These are phyloP conservation scores for Mediolabrus comicus DNA, from an alignment of 108 stramenopile genomes.

Conservation along the genomic window DNA sequence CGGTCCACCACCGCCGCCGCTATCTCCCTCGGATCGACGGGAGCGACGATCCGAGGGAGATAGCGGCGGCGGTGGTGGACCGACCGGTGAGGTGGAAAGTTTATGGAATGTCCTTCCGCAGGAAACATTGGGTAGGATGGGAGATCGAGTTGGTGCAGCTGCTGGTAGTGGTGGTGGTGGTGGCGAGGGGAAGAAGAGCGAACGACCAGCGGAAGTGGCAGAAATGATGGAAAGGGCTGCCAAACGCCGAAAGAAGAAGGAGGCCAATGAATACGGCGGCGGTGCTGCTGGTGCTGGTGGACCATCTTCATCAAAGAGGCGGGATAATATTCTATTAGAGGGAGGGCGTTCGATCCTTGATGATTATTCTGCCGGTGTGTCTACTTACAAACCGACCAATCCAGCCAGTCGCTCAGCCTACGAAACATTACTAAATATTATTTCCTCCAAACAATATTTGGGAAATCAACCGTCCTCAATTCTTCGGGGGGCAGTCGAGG, in stretches of 20 bases:
- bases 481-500: slow-evolving; percentile 91
- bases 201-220: slow-evolving; percentile 53
- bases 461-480: slow-evolving; percentile 93
- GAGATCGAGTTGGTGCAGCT: slow-evolving; percentile 64
- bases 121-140: slow-evolving; percentile 73
- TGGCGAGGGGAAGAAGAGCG: slow-evolving; percentile 24
- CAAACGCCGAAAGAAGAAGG: slow-evolving; percentile 47
- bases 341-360: slow-evolving; percentile 25
- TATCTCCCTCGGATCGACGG: background rate
- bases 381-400: slow-evolving; percentile 76
- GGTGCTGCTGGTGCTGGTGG: slow-evolving; percentile 5
- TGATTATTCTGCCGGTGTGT: slow-evolving; percentile 23
- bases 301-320: slow-evolving; percentile 12
- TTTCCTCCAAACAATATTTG: slow-evolving; percentile 60
- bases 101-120: slow-evolving; percentile 67
- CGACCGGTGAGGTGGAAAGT: slow-evolving; percentile 95
- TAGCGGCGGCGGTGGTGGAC: slow-evolving; percentile 39
- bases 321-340: slow-evolving; percentile 50
- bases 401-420: slow-evolving; percentile 68
- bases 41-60: slow-evolving; percentile 68
- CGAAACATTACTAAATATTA: slow-evolving; percentile 73
- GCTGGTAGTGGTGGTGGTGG: slow-evolving; percentile 41
- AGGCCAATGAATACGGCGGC: background rate
- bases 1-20: slow-evolving; percentile 55
- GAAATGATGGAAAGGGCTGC: slow-evolving; percentile 57